Evolutionary conservation across 1,284 basidiomycete genomes (phyloP).

Genomic region (Leccinum pallidistipes): DNA sequence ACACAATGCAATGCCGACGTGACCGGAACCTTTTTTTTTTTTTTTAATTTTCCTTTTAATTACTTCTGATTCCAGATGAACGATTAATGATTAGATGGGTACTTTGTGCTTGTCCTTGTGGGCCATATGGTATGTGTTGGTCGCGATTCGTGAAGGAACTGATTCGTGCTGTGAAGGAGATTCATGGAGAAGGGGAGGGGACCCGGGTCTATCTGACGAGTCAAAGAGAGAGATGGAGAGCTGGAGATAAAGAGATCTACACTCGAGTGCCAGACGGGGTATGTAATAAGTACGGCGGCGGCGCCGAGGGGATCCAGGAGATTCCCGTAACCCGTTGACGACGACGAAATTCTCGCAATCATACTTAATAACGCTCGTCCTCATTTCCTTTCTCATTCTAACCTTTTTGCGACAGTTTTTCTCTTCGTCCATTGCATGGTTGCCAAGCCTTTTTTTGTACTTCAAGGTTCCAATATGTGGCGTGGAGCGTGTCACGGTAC

Average conservation of each 20-base stretch:
- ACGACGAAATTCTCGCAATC: background rate
- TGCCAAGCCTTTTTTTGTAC: background rate
- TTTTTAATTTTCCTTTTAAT: background rate
- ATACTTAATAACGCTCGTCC: background rate
- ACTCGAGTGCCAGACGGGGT: background rate
- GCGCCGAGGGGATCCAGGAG: background rate
- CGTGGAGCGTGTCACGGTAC: too few species aligned
- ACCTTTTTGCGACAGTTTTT: background rate
- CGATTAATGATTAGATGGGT: background rate
- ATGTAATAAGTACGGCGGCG: background rate
- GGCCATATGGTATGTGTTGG: background rate
- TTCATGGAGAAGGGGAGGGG: background rate
- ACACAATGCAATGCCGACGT: conserved; percentile 17
- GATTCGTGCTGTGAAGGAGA: background rate
- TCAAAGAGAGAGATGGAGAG: background rate
- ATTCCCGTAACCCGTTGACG: background rate
- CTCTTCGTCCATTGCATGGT: background rate
- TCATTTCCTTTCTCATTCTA: background rate
- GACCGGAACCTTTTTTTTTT: conserved; percentile 33
- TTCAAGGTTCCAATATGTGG: background rate
- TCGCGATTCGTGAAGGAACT: background rate
- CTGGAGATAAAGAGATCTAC: background rate
- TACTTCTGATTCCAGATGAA: background rate
- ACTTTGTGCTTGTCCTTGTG: background rate
- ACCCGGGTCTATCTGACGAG: background rate